These are phyloP conservation scores for Passiflora organensis DNA, from an alignment of 345 rosid species.

Conservation along the genomic window DNA sequence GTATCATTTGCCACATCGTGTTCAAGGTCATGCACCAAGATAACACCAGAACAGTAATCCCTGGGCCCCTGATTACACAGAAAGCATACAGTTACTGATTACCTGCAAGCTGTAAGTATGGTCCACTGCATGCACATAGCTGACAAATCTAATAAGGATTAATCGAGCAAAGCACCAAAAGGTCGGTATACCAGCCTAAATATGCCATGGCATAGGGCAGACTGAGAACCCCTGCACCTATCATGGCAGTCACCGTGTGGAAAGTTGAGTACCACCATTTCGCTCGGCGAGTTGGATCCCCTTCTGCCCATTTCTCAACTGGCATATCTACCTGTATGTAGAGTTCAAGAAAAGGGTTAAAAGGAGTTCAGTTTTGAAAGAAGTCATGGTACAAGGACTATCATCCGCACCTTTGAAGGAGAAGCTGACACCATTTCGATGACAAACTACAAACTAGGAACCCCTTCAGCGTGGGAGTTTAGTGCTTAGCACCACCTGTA, in stretches of 20 bases:
- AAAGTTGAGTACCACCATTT: conserved; percentile 99
- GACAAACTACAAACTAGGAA: background rate
- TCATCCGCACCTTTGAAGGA: conserved; percentile 37
- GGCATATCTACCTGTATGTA: conserved; percentile 40
- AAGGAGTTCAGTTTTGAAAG: background rate
- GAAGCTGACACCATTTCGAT: conserved; percentile 55
- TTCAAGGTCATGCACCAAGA: conserved; percentile 89
- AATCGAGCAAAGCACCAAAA: no score
- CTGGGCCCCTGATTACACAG: conserved; percentile 68
- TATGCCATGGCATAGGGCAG: conserved; percentile 96
- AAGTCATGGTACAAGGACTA: background rate
- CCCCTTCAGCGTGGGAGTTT: conserved; percentile 11
- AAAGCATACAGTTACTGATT: background rate
- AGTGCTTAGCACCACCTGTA: conserved; percentile 12
- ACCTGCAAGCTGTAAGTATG: background rate
- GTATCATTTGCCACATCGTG: conserved; percentile 98
- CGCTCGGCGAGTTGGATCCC: conserved; percentile 56
- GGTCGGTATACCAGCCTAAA: conserved; percentile 73
- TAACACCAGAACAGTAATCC: conserved; percentile 48
- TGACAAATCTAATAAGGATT: no score
- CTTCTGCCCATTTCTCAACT: conserved; percentile 54
- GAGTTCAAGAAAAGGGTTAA: background rate
- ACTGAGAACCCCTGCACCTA: conserved; percentile 95
- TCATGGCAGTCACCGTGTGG: conserved; percentile 93
- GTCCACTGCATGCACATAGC: no score